These are phyloP conservation scores for Apocynum venetum DNA, from an alignment of 257 asterid genomes.

Conservation along the genomic window DNA sequence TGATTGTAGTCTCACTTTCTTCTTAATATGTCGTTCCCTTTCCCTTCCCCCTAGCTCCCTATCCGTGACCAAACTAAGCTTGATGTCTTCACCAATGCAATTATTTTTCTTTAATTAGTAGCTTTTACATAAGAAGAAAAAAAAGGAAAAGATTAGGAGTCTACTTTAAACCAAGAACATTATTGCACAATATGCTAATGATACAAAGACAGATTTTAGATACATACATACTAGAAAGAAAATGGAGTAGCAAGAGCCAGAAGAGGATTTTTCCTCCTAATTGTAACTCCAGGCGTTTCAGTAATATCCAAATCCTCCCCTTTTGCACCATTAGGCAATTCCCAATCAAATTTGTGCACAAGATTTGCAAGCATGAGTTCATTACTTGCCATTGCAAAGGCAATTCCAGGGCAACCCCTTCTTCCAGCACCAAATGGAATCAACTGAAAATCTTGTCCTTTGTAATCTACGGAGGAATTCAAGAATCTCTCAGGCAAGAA, in stretches of 20 bases:
- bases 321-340: neutral
- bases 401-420: conserved; percentile 39
- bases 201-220: too few relatives aligned
- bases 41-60: too few relatives aligned
- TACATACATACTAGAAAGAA: neutral
- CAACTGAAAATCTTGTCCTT: conserved; percentile 34
- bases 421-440: conserved; percentile 51
- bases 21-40: too few relatives aligned
- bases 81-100: too few relatives aligned
- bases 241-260: conserved; percentile 27
- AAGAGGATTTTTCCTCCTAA: conserved; percentile 30
- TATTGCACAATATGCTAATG: too few relatives aligned
- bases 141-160: too few relatives aligned
- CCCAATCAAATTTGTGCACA: conserved; percentile 35
- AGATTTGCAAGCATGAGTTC: conserved; percentile 37
- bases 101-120: too few relatives aligned
- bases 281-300: conserved; percentile 30
- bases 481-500: conserved; percentile 24
- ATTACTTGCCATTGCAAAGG: conserved; percentile 20
- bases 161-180: too few relatives aligned
- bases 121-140: too few relatives aligned
- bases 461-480: conserved; percentile 24
- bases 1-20: too few relatives aligned
- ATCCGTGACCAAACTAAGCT: too few relatives aligned
- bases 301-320: conserved; percentile 38